Evolutionary conservation across 257 asterid species (phyloP), one percentile per base, ranked within the genome.

Genomic region (Cruciata laevipes): DNA sequence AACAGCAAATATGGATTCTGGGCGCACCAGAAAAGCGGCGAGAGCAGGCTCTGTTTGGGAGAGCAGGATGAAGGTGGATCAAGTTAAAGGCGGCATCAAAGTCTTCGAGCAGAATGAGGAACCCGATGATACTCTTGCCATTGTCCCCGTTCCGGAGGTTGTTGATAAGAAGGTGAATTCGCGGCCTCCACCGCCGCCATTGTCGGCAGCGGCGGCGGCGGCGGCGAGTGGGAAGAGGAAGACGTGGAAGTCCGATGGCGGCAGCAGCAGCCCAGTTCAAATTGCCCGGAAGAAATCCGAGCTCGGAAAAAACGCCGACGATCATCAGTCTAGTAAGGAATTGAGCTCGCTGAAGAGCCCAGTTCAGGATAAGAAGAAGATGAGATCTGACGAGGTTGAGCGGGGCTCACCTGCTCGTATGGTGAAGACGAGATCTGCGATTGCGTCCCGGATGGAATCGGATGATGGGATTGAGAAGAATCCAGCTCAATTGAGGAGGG

Each of bases 1-100:
- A 63, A 76, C 74, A 72, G 77, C 76, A 67, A 37, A 52, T 23
- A 77, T 80, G 85, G 88, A 84, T 75, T 78, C 66, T 69, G 76
- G 76, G 51, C 73, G 78, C 75, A 53, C 78, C 52, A 31, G 60
- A 14, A 47, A n/a, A 53, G 76, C 76, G 53, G 79, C 57, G 27
- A 91, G 87, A 84, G 83, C 84, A 78, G 96, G 95, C 47, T 89
- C 94, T 75, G 85, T 89, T 71, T 87, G 98, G 98, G 98, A 89
- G 68, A 84, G 80, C 80, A 83, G 96, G 72, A 89, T 87, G 91
- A 92, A 82, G 80, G 76, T 79, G 61, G 95, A 86, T 68, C 77
- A 83, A 51, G 73, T 85, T 71, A 84, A 84, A 81, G 95, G 95
- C 55, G 90, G 91, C n/a, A 71, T 84, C 73, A 89, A 82, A 77